Evolutionary conservation across 768 basidiomycete genomes (phyloP).

Genomic region (Boletus huronensis): DNA sequence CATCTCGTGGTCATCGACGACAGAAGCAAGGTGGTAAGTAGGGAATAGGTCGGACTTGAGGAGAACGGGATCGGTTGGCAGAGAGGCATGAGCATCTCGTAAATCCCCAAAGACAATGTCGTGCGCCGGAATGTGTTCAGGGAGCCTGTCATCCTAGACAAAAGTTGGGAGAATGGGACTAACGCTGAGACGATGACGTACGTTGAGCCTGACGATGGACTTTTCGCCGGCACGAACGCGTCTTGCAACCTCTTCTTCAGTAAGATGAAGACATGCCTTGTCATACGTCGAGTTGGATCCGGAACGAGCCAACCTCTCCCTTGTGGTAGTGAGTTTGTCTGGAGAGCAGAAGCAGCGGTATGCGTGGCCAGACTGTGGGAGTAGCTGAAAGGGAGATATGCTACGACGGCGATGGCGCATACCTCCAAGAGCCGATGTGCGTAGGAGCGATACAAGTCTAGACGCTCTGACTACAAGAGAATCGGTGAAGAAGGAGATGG

Average conservation of each 20-base stretch:
- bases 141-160: conserved; percentile 55
- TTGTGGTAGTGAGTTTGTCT: conserved; percentile 62
- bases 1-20: conserved; percentile 96
- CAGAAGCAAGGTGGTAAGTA: conserved; percentile 94
- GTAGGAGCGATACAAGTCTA: conserved; percentile 79
- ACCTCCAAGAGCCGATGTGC: conserved; percentile 76
- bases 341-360: conserved; percentile 94
- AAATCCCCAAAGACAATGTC: conserved; percentile 79
- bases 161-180: background rate
- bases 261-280: conserved; percentile 79
- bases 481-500: background rate
- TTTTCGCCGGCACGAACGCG: conserved; percentile 73
- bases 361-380: conserved; percentile 70
- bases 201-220: conserved; percentile 84
- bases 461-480: conserved; percentile 72
- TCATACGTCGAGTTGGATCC: conserved; percentile 86
- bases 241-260: conserved; percentile 80
- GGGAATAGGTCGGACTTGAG: conserved; percentile 92
- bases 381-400: background rate
- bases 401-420: conserved; percentile 4
- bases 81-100: conserved; percentile 70
- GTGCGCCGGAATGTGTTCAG: conserved; percentile 43
- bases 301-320: conserved; percentile 63
- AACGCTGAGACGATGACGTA: conserved; percentile 34
- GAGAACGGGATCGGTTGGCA: conserved; percentile 86